Evolutionary conservation across 1,284 basidiomycete species (phyloP).

Genomic region (Sanghuangporus weigelae): DNA sequence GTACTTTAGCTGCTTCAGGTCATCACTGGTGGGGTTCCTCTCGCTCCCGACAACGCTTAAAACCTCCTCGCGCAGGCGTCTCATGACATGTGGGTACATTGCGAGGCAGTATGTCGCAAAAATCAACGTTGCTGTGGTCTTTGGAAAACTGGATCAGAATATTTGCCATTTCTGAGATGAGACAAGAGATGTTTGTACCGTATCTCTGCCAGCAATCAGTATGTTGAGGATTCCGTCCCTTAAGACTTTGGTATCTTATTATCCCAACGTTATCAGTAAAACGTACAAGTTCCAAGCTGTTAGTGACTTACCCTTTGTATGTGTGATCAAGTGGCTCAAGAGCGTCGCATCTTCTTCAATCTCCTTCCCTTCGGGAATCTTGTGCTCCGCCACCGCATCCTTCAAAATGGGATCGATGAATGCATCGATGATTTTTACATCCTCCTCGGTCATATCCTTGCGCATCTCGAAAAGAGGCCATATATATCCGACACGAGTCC

Average conservation of each 20-base stretch:
- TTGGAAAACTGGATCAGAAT: neutral
- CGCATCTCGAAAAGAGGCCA: conserved; percentile 50
- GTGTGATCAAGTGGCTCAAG: conserved; percentile 44
- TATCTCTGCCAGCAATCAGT: conserved; percentile 33
- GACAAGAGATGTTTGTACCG: conserved; percentile 20
- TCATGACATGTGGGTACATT: conserved; percentile 31
- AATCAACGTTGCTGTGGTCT: conserved; percentile 34
- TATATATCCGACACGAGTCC: conserved; percentile 33
- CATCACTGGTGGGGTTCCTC: conserved; percentile 32
- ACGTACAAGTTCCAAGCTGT: neutral
- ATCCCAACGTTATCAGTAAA: neutral
- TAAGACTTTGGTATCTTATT: conserved; percentile 26
- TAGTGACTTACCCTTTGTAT: conserved; percentile 38
- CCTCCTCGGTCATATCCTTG: conserved; percentile 36
- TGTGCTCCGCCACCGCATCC: conserved; percentile 32
- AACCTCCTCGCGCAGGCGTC: conserved; percentile 34
- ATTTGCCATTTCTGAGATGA: neutral
- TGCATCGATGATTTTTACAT: conserved; percentile 43
- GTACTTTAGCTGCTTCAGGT: conserved; percentile 37
- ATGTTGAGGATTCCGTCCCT: conserved; percentile 34
- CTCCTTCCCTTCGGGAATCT: conserved; percentile 30
- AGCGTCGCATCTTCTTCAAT: conserved; percentile 38
- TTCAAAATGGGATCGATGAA: conserved; percentile 46
- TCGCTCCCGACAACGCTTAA: conserved; percentile 28
- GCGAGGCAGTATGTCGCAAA: conserved; percentile 35